phyloP scores from a whole-genome alignment of 345 rosid genomes.

The Psidium friedrichsthalianum region DNA sequence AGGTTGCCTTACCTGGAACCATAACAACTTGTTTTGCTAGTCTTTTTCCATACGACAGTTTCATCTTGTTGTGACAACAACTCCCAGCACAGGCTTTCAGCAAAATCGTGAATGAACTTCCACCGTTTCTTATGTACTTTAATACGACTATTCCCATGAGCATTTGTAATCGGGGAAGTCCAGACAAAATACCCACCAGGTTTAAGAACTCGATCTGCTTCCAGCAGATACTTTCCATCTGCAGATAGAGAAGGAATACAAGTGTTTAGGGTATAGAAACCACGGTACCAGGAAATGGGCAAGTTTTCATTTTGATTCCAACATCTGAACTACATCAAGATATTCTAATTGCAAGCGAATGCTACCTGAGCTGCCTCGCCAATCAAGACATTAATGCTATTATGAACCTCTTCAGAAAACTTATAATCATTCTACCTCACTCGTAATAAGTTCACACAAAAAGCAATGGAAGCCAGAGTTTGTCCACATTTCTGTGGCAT shows the following conservation, averaged over 20 bases:
- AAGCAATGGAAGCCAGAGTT: neutral
- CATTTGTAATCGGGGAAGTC: constrained; percentile 86
- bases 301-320: neutral
- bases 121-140: constrained; percentile 65
- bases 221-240: constrained; percentile 82
- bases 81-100: constrained; percentile 85
- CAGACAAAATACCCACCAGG: constrained; percentile 99
- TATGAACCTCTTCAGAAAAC: neutral
- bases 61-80: constrained; percentile 84
- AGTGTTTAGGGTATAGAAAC: constrained; percentile 1
- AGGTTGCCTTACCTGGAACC: constrained; percentile 48
- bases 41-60: constrained; percentile 95
- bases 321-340: neutral
- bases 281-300: neutral
- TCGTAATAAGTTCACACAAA: neutral
- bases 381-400: neutral
- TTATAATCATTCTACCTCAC: neutral
- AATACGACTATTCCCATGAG: constrained; percentile 38
- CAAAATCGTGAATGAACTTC: constrained; percentile 61
- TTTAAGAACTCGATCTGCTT: constrained; percentile 82
- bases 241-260: neutral
- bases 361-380: neutral
- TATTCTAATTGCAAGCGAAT: neutral
- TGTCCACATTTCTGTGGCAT: neutral
- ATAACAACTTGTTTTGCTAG: constrained; percentile 60